Conservation (phyloP, 257 asterid genomes). For the Nicotiana sylvestris region DNA sequence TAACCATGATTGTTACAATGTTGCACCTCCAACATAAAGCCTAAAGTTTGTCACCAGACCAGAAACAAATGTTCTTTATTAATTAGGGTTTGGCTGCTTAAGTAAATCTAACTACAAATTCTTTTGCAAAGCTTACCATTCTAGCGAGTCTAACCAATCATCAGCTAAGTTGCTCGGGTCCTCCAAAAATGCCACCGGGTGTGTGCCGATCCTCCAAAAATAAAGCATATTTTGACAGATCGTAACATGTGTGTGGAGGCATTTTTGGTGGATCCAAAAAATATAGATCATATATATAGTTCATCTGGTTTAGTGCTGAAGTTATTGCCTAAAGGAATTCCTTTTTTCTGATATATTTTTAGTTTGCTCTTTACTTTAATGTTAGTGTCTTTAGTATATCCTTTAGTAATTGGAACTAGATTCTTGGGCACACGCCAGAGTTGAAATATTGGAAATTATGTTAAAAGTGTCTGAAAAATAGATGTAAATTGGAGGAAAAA, state of each 20-base stretch:
- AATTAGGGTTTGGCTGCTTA: not conserved
- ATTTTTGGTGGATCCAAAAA: no score
- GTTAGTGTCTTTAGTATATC: not conserved
- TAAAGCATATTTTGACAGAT: no score
- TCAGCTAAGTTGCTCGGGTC: not conserved
- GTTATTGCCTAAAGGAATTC: not conserved
- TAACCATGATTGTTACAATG: not conserved
- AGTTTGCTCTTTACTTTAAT: not conserved
- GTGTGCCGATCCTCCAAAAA: no score
- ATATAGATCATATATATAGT: not conserved
- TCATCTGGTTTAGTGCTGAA: not conserved
- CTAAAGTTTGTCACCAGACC: not conserved
- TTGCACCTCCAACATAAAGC: not conserved
- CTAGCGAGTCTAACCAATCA: not conserved
- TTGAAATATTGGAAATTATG: not conserved
- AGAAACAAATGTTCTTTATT: not conserved
- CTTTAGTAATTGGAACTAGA: not conserved
- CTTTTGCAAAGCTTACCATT: not conserved
- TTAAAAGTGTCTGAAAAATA: not conserved
- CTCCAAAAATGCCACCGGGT: no score
- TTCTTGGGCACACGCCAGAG: not conserved
- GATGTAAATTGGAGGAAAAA: not conserved
- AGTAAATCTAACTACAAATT: not conserved
- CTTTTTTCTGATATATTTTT: not conserved
- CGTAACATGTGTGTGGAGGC: no score